phyloP scores from a whole-genome alignment of 108 stramenopile genomes.

The Hondaea fermentalgiana region DNA sequence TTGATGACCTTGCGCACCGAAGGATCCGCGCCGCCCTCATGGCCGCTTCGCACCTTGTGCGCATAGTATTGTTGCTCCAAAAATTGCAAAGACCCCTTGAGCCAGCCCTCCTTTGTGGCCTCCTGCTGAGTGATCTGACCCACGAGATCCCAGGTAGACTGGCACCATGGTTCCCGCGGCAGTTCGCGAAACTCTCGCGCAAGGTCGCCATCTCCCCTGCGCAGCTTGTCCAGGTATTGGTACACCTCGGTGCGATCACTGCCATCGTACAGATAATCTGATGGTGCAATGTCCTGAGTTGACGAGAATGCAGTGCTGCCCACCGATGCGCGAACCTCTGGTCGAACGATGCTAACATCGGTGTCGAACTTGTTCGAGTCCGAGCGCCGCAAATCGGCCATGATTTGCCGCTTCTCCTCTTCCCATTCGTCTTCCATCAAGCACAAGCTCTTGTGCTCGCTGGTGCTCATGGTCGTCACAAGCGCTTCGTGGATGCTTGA shows the following conservation, averaged over 20 bases:
- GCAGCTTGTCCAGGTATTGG: background rate
- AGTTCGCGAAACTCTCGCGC: background rate
- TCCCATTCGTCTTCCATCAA: slow-evolving; percentile 9
- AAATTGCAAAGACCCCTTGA: background rate
- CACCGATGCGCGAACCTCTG: background rate
- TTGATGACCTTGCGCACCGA: too few species aligned
- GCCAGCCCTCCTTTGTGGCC: background rate
- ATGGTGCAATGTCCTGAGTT: background rate
- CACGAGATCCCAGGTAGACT: background rate
- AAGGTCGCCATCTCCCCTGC: background rate
- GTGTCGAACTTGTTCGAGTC: background rate
- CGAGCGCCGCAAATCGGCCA: background rate
- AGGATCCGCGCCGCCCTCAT: too few species aligned
- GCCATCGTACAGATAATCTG: background rate
- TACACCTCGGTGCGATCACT: background rate
- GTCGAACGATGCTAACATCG: background rate
- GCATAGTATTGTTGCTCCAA: slow-evolving; percentile 1
- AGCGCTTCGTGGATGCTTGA: background rate
- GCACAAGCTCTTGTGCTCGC: background rate
- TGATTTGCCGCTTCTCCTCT: background rate
- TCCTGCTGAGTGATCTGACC: background rate
- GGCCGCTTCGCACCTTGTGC: background rate
- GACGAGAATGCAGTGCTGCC: background rate
- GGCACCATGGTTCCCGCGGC: background rate
- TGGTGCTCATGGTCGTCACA: background rate